A percentile compares a stretch with the other conserved stretches of the same genome.
These are phyloP conservation scores for Verticillium tricorpus DNA, from an alignment of 2,329 filamentous ascomycete genomes.

Conservation along the genomic window DNA sequence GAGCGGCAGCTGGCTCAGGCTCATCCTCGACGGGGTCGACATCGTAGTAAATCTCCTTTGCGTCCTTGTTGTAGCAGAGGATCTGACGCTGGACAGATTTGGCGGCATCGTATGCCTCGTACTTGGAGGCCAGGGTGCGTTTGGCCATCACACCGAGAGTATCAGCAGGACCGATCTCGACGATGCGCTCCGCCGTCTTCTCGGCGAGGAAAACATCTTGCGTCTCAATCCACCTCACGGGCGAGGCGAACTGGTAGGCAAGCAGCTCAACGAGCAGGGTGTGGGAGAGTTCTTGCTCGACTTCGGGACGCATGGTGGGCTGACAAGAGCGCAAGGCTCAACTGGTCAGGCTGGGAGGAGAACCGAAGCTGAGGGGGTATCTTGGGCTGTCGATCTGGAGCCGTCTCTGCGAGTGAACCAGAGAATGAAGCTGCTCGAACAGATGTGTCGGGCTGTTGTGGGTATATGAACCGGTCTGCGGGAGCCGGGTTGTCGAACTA, in stretches of 20 bases:
- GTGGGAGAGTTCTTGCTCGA: conserved; percentile 98
- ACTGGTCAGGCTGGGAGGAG: conserved; percentile 11
- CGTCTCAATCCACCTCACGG: conserved; percentile 99
- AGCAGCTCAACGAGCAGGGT: conserved; percentile 97
- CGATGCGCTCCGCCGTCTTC: conserved; percentile 92
- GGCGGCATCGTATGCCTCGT: conserved; percentile 96
- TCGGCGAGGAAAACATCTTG: conserved; percentile 99
- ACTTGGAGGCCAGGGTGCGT: conserved; percentile 91
- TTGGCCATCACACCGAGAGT: conserved; percentile 97
- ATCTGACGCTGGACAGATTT: conserved; percentile 96
- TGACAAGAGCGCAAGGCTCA: conserved; percentile 12
- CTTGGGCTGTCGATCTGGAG: neutral
- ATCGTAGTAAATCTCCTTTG: conserved; percentile 99
- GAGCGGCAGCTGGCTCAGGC: conserved; percentile 54
- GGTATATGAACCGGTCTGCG: neutral
- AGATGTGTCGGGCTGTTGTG: neutral
- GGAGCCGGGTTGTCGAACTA: neutral
- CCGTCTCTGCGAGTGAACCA: neutral
- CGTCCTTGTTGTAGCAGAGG: conserved; percentile 98
- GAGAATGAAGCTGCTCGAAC: neutral
- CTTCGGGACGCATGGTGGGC: conserved; percentile 85
- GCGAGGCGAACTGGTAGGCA: conserved; percentile 98
- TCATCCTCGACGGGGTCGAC: conserved; percentile 94
- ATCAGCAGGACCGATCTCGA: conserved; percentile 95
- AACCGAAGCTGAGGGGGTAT: conserved; percentile 11